Base-by-base conservation (phyloP, 305 asterid species). In the Fraxinus albicans region DNA sequence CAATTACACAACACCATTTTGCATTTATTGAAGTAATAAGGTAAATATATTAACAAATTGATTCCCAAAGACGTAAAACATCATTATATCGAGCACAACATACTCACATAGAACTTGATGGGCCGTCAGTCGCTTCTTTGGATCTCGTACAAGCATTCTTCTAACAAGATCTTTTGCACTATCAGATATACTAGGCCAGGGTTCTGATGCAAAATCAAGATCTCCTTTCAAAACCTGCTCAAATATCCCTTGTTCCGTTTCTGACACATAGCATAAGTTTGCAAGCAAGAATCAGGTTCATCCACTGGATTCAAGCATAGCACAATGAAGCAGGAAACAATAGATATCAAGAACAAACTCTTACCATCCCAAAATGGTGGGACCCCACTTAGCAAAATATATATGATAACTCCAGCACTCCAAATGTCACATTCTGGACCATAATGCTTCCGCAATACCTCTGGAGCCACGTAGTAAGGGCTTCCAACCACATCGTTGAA, bases 311-410 rank as follows among this genome's bases (percentile, higher is more conserved):
- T 63, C 72, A 76, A 34, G n/a, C 47, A 9, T 21, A 82, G 73
- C 27, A 67, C 35, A 80, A 23, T 8, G 33, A 75, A 33, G 34
- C 29, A 63, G 60, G 12, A 73, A 44, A 76, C 3, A 75, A 58
- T 35, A 74, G 55, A 4, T 33, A 58, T 35, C 6, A 31, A 75
- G 36, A 74, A 79, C 38, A 63, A 79, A 60, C 35, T 42, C 84
- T 85, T 84, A 92, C 98, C 99, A 83, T 90, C 99, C 99, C 97
- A 94, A 83, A 93, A 95, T 69, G 99, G 99, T 0, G 98, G 98
- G 15, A 93, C 97, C 23, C 98, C 98, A 73, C 96, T 86, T 75
- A 95, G 89, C 88, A 95, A 86, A 86, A 95, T 95, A 81, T 95
- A 95, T 63, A 93, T 88, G 78, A 95, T 95, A 80, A 95, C 97